Evolutionary conservation across 2,329 filamentous ascomycete genomes (phyloP).

Genomic region (Fusarium veterinarium): DNA sequence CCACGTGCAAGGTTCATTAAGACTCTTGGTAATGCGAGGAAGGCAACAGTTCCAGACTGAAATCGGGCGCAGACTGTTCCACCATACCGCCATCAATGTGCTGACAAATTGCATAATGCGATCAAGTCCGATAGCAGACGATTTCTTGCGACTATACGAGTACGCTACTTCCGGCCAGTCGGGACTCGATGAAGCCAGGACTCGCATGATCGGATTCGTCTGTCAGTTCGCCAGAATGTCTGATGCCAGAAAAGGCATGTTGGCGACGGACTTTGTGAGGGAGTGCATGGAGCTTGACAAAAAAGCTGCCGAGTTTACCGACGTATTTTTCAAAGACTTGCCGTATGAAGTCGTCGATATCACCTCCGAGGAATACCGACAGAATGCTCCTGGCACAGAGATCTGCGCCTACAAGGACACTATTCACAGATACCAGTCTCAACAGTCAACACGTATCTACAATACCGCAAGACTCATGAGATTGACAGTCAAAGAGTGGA

Average conservation of each 20-base stretch:
- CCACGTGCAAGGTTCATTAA: background rate
- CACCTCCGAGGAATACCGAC: background rate
- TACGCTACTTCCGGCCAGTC: background rate
- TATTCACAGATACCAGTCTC: conserved; percentile 1
- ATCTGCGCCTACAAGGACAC: background rate
- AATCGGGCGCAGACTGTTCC: background rate
- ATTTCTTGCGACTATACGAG: background rate
- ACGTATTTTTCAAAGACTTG: background rate
- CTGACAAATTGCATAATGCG: conserved; percentile 6
- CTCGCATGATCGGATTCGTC: background rate
- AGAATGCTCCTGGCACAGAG: background rate
- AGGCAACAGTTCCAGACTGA: background rate
- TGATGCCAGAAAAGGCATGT: background rate
- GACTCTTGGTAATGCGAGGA: background rate
- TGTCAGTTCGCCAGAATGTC: background rate
- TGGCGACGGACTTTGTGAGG: background rate
- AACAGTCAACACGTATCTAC: background rate
- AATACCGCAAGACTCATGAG: background rate
- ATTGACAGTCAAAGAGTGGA: background rate
- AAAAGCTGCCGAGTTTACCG: background rate
- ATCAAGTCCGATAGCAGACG: background rate
- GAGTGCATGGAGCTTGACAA: background rate
- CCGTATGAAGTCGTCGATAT: background rate
- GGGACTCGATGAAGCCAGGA: background rate
- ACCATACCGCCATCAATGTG: conserved; percentile 1